Evolutionary conservation across 129 eudicot genomes (phyloP).

Genomic region (Dittrichia graveolens): DNA sequence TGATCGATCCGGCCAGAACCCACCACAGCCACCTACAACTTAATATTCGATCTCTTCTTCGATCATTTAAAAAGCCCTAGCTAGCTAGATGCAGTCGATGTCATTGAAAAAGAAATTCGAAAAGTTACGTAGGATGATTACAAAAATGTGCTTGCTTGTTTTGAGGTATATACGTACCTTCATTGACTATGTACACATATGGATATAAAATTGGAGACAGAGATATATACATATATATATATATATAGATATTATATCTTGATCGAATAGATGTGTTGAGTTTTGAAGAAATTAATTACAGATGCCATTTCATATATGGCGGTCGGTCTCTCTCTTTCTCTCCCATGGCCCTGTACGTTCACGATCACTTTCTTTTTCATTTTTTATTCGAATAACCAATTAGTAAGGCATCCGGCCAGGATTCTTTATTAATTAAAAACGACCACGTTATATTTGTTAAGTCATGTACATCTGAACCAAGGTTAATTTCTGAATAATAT

Average conservation of each 20-base stretch:
- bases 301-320: conserved; percentile 25
- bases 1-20: background rate
- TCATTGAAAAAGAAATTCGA: conserved; percentile 4
- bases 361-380: no score
- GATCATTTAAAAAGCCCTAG: no score
- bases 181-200: conserved; percentile 17
- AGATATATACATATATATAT: no score
- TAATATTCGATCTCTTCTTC: background rate
- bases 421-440: no score
- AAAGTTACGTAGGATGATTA: conserved; percentile 26
- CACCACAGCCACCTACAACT: conserved; percentile 35
- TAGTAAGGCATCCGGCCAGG: no score
- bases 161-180: conserved; percentile 11
- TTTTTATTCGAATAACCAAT: no score
- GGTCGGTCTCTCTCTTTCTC: background rate
- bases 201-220: background rate
- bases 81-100: conserved; percentile 30
- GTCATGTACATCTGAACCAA: no score
- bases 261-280: background rate
- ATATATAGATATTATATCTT: background rate
- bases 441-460: no score
- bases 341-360: no score
- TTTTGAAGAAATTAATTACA: conserved; percentile 28
- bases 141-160: conserved; percentile 19
- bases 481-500: no score